Evolutionary conservation across 257 asterid species (phyloP), one percentile per base, ranked within the genome.

Genomic region (Solanum lycopersicoides): DNA sequence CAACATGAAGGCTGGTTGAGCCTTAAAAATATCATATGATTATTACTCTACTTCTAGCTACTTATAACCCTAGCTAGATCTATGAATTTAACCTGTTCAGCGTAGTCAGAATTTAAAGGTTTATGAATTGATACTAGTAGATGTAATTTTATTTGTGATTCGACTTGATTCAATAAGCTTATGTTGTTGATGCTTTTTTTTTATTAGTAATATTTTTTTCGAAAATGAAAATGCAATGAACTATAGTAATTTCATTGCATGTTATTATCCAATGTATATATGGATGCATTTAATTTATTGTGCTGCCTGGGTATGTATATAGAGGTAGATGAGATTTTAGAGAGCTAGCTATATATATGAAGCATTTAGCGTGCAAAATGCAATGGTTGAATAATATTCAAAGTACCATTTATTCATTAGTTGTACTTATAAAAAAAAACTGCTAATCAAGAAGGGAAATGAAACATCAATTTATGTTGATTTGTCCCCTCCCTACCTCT

Each of bases 21-120:
- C 82, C 42, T 80, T 50, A 74, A 6, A 21, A 21, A 59, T 42
- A 76, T 84, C 45, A 82, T 79, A 63, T 86, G 74, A 89, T 82
- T 41, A 73, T 12, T 65, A 21, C 82, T 85, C 65, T 73, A 16
- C 30, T 44, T 39, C 42, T 65, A 4, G 37, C 69, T 30, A 18
- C 2, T 7, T 53, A 0, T 47, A 47, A 80, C 42, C 42, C 42
- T 47, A 80, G 44, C 69, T 47, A 18, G 12, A 80, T 80, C 68
- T 47, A 80, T 15, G 42, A 80, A 25, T 77, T 77, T 44, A 44
- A 37, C 37, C 4, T 21, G 53, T 74, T 74, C 0, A 7, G 3
- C 2, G 0, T 0, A 71, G 14, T 7, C 0, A 0, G 0, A 18
- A 73, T 73, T 73, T 18, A 2, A 35, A 73, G 0, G 20, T 28